phyloP scores from a whole-genome alignment of 768 basidiomycete species.

The Phanerodontia chrysosporium region DNA sequence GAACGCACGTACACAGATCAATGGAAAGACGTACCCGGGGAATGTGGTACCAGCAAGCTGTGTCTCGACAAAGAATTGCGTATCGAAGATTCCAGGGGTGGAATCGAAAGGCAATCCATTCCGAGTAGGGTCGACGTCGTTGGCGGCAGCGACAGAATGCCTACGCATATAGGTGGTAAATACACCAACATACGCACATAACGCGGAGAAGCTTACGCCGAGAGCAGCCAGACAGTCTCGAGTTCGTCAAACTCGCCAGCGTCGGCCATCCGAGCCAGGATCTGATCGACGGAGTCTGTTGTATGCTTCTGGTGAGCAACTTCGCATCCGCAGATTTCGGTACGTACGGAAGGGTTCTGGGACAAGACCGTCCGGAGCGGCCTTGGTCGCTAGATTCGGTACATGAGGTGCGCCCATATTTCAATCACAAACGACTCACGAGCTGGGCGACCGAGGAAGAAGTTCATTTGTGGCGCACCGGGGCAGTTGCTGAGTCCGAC shows the following conservation, averaged over 20 bases:
- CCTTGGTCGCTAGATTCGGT: conserved; percentile 9
- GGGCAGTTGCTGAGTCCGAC: conserved; percentile 39
- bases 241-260: conserved; percentile 21
- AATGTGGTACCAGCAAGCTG: conserved; percentile 15
- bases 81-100: conserved; percentile 8
- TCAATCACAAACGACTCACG: neutral
- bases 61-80: conserved; percentile 14
- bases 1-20: neutral
- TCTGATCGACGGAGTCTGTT: conserved; percentile 22
- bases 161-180: neutral
- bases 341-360: conserved; percentile 19
- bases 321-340: neutral
- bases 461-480: conserved; percentile 38
- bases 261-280: conserved; percentile 20
- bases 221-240: conserved; percentile 22
- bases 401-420: neutral
- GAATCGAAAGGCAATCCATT: conserved; percentile 10
- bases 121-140: conserved; percentile 24
- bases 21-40: conserved; percentile 8
- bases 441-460: conserved; percentile 33
- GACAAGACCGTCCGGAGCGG: conserved; percentile 19
- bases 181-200: neutral
- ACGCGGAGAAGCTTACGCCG: conserved; percentile 12
- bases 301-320: neutral
- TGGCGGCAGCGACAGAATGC: conserved; percentile 23